Evolutionary conservation across 352 stramenopile species (phyloP), one percentile per base, ranked within the genome.

Genomic region (Phytophthora tubulina): DNA sequence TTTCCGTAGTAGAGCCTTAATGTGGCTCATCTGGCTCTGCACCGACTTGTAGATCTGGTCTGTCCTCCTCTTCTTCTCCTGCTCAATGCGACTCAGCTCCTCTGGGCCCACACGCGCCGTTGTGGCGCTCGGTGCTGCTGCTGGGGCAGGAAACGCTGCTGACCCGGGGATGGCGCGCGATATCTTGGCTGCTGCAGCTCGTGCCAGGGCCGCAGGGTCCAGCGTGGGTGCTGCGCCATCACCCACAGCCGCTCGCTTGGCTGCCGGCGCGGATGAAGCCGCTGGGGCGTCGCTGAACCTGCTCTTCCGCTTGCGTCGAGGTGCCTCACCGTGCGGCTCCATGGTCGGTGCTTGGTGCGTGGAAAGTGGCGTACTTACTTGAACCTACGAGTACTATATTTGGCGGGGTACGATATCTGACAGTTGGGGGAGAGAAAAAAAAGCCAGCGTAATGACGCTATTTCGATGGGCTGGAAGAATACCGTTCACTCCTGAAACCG

Each of bases 41-140:
- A 93, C 88, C n/a, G 87, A 95, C 83, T 92, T 90, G 63, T 83
- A 82, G 67, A 96, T 92, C 63, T 92, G 84, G 15, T 95, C 84
- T 21, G 83, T 91, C n/a, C 87, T 78, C 13, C 71, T 70, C 6
- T 72, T 69, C 63, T 92, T 90, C 72, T 93, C 86, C 41, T 88
- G 63, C 9, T 85, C 76, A 9, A 87, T 54, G 4, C 77, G 74
- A 14, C 59, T 61, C 32, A 82, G 70, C 51, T 91, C 80, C 4
- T 79, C 70, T 9, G 68, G 30, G 31, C 86, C 79, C 0, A 58
- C 31, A 21, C 7, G 30, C 3, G 71, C 5, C 6, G 46, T 38
- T 50, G 71, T 13, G 27, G 64, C 38, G 6, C 50, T 42, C 6
- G 58, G 11, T 10, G 58, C 38, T 13, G 39, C 41, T 9, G 62